Percentiles rank a stretch among this genome's conserved stretches.
Conservation (phyloP, 169 alveolate genomes). For the Plasmodium cynomolgi region DNA sequence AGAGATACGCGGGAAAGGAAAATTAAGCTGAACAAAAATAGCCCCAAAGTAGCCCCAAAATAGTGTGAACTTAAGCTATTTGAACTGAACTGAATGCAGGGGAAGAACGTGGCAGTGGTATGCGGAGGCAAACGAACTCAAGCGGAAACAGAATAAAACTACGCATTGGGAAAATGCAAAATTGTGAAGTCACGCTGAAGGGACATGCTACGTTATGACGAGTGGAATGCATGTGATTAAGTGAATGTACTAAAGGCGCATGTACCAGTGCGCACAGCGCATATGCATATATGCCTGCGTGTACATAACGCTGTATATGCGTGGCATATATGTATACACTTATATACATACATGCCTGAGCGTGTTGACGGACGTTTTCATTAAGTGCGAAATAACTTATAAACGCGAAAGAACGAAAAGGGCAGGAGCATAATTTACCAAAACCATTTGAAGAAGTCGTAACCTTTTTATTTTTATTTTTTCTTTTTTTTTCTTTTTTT, state of each 20-base stretch:
- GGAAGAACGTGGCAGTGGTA: slow-evolving; percentile 6
- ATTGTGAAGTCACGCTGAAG: neutral
- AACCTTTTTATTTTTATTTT: neutral
- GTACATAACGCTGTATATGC: neutral
- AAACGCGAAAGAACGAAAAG: neutral
- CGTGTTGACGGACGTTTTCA: neutral
- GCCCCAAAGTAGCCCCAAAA: neutral
- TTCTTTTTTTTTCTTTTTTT: neutral
- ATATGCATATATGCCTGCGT: neutral
- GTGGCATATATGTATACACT: neutral
- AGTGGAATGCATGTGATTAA: neutral
- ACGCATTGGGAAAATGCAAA: neutral
- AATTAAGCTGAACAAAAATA: neutral
- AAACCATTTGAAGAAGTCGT: neutral
- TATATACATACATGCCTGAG: neutral
- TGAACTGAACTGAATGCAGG: neutral
- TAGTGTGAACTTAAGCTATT: neutral
- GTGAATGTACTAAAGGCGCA: neutral
- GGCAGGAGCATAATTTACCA: neutral
- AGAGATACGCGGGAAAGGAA: neutral
- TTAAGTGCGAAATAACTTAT: neutral
- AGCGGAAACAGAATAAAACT: neutral
- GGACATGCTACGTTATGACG: neutral
- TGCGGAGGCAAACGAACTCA: neutral
- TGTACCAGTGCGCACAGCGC: neutral